Conservation (phyloP, 768 basidiomycete species). For the Favolaschia claudopus region DNA sequence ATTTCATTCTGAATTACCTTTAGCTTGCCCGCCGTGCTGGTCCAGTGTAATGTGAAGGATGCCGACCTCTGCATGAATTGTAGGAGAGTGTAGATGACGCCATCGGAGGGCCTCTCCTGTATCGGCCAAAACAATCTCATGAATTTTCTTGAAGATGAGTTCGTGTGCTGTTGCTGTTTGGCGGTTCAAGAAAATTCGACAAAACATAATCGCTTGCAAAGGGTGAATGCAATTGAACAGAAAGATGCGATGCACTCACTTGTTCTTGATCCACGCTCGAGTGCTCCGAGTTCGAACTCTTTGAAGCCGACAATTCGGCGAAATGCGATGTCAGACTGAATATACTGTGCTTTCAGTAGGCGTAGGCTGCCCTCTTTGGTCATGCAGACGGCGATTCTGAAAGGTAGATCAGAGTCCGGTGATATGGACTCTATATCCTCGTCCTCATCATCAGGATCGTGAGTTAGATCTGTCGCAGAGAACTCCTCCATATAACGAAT, state of each 20-base stretch:
- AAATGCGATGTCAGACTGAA: slow-evolving; percentile 39
- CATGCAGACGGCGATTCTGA: slow-evolving; percentile 37
- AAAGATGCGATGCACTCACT: background rate
- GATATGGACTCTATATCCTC: slow-evolving; percentile 1
- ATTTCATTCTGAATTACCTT: no score
- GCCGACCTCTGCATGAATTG: background rate
- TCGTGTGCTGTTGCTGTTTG: slow-evolving; percentile 15
- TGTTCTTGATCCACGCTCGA: background rate
- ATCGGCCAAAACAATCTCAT: slow-evolving; percentile 15
- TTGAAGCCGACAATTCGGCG: slow-evolving; percentile 34
- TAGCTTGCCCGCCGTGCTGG: slow-evolving; percentile 20
- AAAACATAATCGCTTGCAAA: slow-evolving; percentile 9
- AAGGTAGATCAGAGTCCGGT: background rate
- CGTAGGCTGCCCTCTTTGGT: slow-evolving; percentile 23
- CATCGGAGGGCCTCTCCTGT: slow-evolving; percentile 9
- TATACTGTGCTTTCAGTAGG: slow-evolving; percentile 28
- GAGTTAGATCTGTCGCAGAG: background rate
- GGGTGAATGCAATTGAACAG: background rate
- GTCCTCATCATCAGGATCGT: background rate
- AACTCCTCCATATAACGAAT: slow-evolving; percentile 4
- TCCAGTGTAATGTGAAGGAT: slow-evolving; percentile 9
- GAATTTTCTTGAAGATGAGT: background rate
- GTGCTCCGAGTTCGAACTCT: slow-evolving; percentile 31
- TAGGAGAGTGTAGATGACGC: slow-evolving; percentile 17
- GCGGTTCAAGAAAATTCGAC: slow-evolving; percentile 16